Evolutionary conservation across 441 rosid species (phyloP).

Genomic region (Populus tomentosa): DNA sequence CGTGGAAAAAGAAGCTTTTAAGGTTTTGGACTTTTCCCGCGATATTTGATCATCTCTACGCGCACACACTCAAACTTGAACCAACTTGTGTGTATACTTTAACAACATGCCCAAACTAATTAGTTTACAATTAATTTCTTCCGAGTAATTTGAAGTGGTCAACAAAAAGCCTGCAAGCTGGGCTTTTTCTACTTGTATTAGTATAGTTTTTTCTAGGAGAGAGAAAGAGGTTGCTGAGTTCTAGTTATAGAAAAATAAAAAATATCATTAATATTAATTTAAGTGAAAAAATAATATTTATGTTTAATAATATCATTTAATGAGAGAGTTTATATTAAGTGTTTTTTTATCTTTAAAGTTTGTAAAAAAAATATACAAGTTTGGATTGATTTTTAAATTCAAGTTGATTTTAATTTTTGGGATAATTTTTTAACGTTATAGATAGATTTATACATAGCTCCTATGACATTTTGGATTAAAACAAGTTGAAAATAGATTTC

Average conservation of each 20-base stretch:
- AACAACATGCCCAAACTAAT: neutral
- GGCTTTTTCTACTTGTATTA: constrained; percentile 14
- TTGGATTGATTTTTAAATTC: no score
- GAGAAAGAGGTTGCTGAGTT: no score
- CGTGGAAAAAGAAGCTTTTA: constrained; percentile 7
- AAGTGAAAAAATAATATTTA: no score
- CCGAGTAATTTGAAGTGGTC: neutral
- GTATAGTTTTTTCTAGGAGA: neutral
- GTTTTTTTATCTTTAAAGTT: no score
- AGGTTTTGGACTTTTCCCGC: constrained; percentile 1
- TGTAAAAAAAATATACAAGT: no score
- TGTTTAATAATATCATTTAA: no score
- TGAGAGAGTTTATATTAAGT: no score
- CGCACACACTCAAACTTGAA: neutral
- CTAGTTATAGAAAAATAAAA: no score
- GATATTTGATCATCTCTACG: neutral
- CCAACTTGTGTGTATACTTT: neutral
- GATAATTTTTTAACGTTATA: no score
- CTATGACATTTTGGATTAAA: no score
- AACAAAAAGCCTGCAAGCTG: neutral
- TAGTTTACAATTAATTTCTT: neutral
- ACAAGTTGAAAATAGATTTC: accelerated
- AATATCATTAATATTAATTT: no score
- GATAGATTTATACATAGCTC: no score
- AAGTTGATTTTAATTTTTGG: accelerated